phyloP scores from a whole-genome alignment of 1,284 basidiomycete species.

The Cystobasidiaceae sp. region DNA sequence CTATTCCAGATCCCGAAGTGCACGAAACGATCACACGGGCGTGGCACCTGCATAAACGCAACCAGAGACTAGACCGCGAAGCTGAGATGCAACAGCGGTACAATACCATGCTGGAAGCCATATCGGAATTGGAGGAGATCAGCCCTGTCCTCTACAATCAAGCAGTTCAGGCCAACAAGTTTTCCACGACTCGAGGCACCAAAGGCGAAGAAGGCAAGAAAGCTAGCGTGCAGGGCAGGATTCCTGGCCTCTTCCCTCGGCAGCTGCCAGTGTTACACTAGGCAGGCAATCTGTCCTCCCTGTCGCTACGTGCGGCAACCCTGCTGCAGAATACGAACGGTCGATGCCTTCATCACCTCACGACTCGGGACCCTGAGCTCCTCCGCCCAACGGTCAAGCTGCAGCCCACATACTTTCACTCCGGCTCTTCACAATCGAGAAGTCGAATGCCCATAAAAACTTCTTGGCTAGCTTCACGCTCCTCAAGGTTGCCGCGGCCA shows the following conservation, averaged over 20 bases:
- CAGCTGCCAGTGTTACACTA: constrained; percentile 20
- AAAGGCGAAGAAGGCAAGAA: constrained; percentile 20
- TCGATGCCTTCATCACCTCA: no score
- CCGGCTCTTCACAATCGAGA: no score
- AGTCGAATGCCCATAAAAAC: no score
- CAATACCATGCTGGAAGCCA: constrained; percentile 35
- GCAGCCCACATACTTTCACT: no score
- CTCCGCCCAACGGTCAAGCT: no score
- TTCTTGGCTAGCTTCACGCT: no score
- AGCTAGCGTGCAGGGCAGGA: constrained; percentile 19
- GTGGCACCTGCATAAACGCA: constrained; percentile 74
- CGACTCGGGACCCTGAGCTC: no score
- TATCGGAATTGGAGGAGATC: constrained; percentile 39
- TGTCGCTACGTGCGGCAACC: no score
- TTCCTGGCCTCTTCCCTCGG: constrained; percentile 20
- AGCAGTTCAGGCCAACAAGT: constrained; percentile 35
- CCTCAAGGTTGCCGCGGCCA: no score
- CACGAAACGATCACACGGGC: constrained; percentile 92
- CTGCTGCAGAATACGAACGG: no score
- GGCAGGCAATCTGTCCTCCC: not conserved
- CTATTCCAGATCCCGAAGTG: constrained; percentile 56
- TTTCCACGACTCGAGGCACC: constrained; percentile 34
- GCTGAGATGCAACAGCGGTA: constrained; percentile 36
- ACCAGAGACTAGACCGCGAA: constrained; percentile 60
- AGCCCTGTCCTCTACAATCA: constrained; percentile 26